Percentiles rank a stretch among this genome's conserved stretches.
These are phyloP conservation scores for Jamesozyma lodderae DNA, from an alignment of 805 yeast genomes.

Conservation along the genomic window DNA sequence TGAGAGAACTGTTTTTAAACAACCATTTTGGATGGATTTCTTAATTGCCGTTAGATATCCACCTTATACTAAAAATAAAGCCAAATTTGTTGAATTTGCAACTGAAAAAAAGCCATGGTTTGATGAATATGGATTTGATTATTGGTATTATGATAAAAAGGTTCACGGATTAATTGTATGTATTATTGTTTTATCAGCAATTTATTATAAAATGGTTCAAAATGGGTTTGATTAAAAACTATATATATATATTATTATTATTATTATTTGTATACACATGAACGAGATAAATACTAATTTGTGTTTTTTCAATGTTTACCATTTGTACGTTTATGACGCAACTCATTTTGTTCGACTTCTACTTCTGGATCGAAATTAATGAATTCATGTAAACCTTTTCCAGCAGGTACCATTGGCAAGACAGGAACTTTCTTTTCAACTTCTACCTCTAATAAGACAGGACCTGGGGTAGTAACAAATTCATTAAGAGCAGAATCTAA, in stretches of 20 bases:
- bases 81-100: constrained; percentile 21
- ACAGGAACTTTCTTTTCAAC: constrained; percentile 91
- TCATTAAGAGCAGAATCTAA: constrained; percentile 48
- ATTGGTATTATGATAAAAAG: constrained; percentile 5
- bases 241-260: neutral
- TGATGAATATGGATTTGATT: constrained; percentile 30
- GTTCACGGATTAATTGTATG: neutral
- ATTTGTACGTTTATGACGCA: constrained; percentile 64
- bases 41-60: constrained; percentile 56
- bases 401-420: constrained; percentile 96
- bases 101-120: constrained; percentile 31
- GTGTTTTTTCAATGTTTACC: constrained; percentile 45
- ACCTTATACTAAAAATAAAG: constrained; percentile 39
- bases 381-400: constrained; percentile 89
- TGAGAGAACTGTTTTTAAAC: constrained; percentile 55
- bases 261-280: neutral
- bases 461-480: constrained; percentile 71
- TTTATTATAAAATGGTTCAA: neutral
- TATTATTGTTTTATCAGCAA: neutral
- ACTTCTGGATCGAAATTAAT: constrained; percentile 76
- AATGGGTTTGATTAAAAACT: neutral
- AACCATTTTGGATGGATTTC: constrained; percentile 56
- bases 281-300: neutral
- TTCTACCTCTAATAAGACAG: constrained; percentile 81
- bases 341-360: constrained; percentile 58